Evolutionary conservation across 2,329 filamentous ascomycete genomes (phyloP).

Genomic region (Diaporthe capsici): DNA sequence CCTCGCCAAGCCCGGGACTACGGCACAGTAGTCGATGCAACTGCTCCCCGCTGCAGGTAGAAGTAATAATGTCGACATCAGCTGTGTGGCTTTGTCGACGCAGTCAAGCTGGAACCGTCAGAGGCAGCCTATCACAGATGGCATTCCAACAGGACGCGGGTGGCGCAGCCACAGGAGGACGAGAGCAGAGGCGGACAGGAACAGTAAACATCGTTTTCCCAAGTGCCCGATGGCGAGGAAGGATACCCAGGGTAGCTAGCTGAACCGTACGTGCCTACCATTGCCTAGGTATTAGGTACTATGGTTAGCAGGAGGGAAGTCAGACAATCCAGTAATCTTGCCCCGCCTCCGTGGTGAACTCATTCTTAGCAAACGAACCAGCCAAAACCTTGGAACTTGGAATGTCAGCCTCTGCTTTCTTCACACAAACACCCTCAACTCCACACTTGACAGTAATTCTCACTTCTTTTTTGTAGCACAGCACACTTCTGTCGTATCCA

Average conservation of each 20-base stretch:
- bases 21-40: slow-evolving; percentile 17
- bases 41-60: slow-evolving; percentile 9
- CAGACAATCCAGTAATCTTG: slow-evolving; percentile 17
- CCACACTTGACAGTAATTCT: not conserved
- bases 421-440: not conserved
- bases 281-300: not conserved
- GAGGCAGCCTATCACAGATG: slow-evolving; percentile 12
- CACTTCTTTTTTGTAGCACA: not conserved
- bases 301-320: not conserved
- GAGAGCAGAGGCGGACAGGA: not conserved
- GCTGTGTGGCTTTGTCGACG: slow-evolving; percentile 22
- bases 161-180: slow-evolving; percentile 18
- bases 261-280: not conserved
- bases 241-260: slow-evolving; percentile 31
- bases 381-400: slow-evolving; percentile 27
- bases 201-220: not conserved
- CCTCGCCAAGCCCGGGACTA: slow-evolving; percentile 17
- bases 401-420: slow-evolving; percentile 28
- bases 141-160: slow-evolving; percentile 24
- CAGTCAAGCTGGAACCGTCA: slow-evolving; percentile 15
- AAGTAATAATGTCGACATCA: slow-evolving; percentile 12
- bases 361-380: slow-evolving; percentile 28
- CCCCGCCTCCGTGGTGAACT: slow-evolving; percentile 22
- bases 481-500: not conserved
- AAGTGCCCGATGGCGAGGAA: not conserved